A percentile compares a stretch with the other conserved stretches of the same genome.
Evolutionary conservation across 2,329 filamentous ascomycete genomes (phyloP).

Genomic region (Rhinocladiella mackenziei): DNA sequence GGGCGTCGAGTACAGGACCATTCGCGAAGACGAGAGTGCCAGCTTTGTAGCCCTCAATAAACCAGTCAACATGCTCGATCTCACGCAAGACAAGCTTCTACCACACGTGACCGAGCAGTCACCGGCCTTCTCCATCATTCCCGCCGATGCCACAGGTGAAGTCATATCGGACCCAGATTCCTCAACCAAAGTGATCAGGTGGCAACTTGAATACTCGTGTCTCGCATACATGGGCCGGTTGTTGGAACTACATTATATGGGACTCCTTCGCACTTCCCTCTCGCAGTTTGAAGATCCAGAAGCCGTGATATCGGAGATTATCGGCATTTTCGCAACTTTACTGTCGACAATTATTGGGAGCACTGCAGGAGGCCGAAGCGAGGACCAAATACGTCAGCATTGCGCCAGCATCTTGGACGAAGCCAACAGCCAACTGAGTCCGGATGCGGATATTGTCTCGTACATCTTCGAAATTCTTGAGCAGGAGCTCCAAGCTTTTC

Average conservation of each 20-base stretch:
- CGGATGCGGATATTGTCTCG: slow-evolving; percentile 65
- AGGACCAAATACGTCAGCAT: slow-evolving; percentile 33
- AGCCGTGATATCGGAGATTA: slow-evolving; percentile 67
- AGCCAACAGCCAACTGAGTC: slow-evolving; percentile 47
- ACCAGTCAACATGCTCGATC: slow-evolving; percentile 50
- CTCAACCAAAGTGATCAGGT: slow-evolving; percentile 65
- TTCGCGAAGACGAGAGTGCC: slow-evolving; percentile 79
- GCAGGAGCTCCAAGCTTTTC: slow-evolving; percentile 50
- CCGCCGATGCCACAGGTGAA: slow-evolving; percentile 40
- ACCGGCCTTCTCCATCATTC: slow-evolving; percentile 16
- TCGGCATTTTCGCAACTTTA: slow-evolving; percentile 69
- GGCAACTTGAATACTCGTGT: slow-evolving; percentile 71
- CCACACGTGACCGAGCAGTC: slow-evolving; percentile 29
- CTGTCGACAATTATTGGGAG: slow-evolving; percentile 44
- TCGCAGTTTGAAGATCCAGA: slow-evolving; percentile 49
- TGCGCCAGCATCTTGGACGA: slow-evolving; percentile 47
- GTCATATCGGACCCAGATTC: slow-evolving; percentile 77
- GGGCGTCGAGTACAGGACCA: slow-evolving; percentile 70
- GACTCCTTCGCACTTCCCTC: slow-evolving; percentile 47
- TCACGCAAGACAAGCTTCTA: slow-evolving; percentile 30
- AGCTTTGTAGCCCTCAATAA: slow-evolving; percentile 67
- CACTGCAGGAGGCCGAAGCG: slow-evolving; percentile 25
- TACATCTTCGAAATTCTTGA: slow-evolving; percentile 85
- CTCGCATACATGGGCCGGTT: slow-evolving; percentile 74
- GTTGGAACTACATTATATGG: slow-evolving; percentile 47